phyloP scores from a whole-genome alignment of 768 basidiomycete genomes.

The Boletellus sp. region DNA sequence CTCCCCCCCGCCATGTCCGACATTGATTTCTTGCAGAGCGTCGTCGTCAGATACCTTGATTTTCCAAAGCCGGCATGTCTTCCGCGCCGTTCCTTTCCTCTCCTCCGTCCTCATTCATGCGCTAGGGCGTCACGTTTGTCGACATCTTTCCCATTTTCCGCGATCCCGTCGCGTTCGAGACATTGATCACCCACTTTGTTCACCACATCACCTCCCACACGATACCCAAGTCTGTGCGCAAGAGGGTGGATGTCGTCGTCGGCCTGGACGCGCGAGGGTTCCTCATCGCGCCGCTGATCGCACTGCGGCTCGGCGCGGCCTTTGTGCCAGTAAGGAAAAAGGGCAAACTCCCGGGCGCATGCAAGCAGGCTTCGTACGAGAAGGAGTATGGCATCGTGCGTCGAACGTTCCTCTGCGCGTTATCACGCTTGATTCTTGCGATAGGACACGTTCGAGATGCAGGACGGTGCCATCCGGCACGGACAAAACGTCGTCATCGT shows the following conservation, averaged over 20 bases:
- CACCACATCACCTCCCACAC: conserved; percentile 83
- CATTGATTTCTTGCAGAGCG: conserved; percentile 62
- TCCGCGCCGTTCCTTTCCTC: background rate
- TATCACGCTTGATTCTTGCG: conserved; percentile 2
- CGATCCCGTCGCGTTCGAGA: conserved; percentile 83
- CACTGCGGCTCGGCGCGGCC: conserved; percentile 83
- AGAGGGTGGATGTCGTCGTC: conserved; percentile 88
- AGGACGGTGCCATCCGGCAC: conserved; percentile 74
- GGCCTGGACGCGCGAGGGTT: conserved; percentile 97
- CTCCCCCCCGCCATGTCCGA: conserved; percentile 57
- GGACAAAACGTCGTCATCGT: conserved; percentile 85
- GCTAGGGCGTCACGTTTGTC: conserved; percentile 83
- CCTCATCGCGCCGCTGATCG: conserved; percentile 89
- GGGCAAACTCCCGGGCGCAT: conserved; percentile 92
- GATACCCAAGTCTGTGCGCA: conserved; percentile 51
- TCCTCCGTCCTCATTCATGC: background rate
- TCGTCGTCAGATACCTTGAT: conserved; percentile 61
- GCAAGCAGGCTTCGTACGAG: conserved; percentile 69
- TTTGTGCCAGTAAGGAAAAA: conserved; percentile 95
- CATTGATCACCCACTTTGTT: conserved; percentile 83
- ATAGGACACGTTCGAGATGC: conserved; percentile 97
- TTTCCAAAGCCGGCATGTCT: conserved; percentile 84
- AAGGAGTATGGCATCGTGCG: conserved; percentile 92
- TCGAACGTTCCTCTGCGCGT: conserved; percentile 5
- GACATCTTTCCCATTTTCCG: conserved; percentile 94